These are phyloP conservation scores for Trichoderma oligosporum DNA, from an alignment of 2,329 filamentous ascomycete species.

Conservation along the genomic window DNA sequence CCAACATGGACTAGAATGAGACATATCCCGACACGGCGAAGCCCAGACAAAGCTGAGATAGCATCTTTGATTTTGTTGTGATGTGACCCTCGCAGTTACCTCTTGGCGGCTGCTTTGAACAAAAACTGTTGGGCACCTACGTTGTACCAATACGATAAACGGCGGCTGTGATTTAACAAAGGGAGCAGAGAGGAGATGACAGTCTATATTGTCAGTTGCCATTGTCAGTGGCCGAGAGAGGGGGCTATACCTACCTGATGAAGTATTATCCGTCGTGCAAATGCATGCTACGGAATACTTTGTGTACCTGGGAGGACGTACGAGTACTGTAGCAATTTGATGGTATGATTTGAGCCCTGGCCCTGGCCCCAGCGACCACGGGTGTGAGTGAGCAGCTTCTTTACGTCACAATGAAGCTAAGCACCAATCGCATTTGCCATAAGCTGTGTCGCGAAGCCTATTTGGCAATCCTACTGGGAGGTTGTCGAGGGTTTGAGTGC, in stretches of 20 bases:
- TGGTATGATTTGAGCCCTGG: neutral
- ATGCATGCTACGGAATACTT: neutral
- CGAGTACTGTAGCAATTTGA: neutral
- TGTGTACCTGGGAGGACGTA: neutral
- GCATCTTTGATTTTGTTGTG: slow-evolving; percentile 6
- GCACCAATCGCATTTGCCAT: neutral
- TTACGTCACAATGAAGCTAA: slow-evolving; percentile 9
- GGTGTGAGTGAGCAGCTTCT: neutral
- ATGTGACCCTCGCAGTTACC: neutral
- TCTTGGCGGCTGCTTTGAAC: slow-evolving; percentile 3
- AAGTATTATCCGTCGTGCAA: neutral
- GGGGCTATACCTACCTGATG: neutral
- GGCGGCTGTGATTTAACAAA: no score
- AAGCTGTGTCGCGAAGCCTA: neutral
- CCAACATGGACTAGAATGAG: neutral
- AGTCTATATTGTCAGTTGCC: neutral
- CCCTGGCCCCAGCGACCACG: neutral
- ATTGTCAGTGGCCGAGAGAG: neutral
- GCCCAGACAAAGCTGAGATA: slow-evolving; percentile 5
- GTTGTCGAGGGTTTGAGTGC: neutral
- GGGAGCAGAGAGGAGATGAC: neutral
- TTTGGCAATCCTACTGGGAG: neutral
- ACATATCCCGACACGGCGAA: slow-evolving; percentile 7
- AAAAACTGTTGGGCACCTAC: neutral
- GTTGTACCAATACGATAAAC: neutral